These are phyloP conservation scores for Digitaria exilis DNA, from an alignment of 202 grass and related monocot species.

Conservation along the genomic window DNA sequence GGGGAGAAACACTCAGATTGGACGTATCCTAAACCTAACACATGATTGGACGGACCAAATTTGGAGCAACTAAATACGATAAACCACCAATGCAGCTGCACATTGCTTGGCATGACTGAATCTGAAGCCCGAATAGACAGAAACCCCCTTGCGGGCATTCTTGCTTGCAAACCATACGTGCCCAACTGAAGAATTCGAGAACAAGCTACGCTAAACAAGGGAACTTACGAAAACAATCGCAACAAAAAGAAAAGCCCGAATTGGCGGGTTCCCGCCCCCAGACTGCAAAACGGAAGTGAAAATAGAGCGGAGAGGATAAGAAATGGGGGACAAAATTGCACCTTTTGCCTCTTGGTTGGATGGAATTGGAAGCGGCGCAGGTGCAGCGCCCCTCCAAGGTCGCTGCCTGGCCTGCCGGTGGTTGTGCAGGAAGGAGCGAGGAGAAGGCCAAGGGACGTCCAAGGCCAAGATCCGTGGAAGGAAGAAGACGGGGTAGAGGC, in stretches of 20 bases:
- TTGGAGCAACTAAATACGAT: neutral
- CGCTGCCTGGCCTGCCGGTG: constrained; percentile 13
- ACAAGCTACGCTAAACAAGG: neutral
- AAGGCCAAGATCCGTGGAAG: constrained; percentile 34
- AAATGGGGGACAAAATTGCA: neutral
- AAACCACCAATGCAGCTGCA: neutral
- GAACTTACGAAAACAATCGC: neutral
- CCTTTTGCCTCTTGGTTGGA: constrained; percentile 14
- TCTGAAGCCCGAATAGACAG: neutral
- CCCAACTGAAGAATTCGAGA: neutral
- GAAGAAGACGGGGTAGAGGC: neutral
- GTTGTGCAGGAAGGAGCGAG: neutral
- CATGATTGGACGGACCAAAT: neutral
- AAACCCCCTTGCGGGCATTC: neutral
- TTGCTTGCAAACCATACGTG: neutral
- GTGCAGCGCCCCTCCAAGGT: constrained; percentile 1
- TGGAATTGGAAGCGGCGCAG: neutral
- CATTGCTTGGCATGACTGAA: neutral
- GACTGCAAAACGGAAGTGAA: neutral
- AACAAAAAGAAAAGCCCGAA: neutral
- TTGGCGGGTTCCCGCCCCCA: neutral
- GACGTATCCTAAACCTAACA: constrained; percentile 9
- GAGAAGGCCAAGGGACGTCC: constrained; percentile 13
- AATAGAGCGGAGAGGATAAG: neutral
- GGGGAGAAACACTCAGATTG: neutral